Percentiles rank a stretch among this genome's conserved stretches.
phyloP scores from a whole-genome alignment of 2,329 filamentous ascomycete species.

The Pseudocercospora vitis region DNA sequence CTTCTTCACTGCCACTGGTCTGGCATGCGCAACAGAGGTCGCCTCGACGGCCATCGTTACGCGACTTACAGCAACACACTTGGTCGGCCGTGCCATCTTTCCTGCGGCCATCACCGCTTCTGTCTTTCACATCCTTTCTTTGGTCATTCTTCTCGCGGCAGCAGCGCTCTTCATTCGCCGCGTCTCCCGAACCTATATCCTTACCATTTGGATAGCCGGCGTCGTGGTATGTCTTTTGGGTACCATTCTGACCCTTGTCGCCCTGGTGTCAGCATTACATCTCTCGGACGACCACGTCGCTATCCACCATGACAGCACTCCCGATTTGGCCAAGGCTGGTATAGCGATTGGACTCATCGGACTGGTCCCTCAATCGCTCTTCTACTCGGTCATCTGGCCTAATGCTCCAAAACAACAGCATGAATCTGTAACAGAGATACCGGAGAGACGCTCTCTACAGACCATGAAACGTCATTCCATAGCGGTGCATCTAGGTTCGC shows the following conservation, averaged over 20 bases:
- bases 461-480: conserved; percentile 22
- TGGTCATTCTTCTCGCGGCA: conserved; percentile 22
- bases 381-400: conserved; percentile 31
- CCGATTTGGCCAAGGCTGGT: conserved; percentile 27
- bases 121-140: conserved; percentile 26
- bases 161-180: conserved; percentile 22
- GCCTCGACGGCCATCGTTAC: conserved; percentile 25
- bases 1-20: conserved; percentile 19
- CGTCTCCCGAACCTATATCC: conserved; percentile 13
- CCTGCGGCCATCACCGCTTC: conserved; percentile 25
- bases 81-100: conserved; percentile 14
- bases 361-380: conserved; percentile 28
- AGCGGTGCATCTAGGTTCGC: conserved; percentile 28
- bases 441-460: conserved; percentile 7
- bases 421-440: conserved; percentile 5
- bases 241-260: conserved; percentile 21
- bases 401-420: conserved; percentile 6
- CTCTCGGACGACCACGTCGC: background rate
- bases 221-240: conserved; percentile 16
- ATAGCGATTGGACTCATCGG: conserved; percentile 32
- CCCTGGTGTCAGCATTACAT: conserved; percentile 11
- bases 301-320: conserved; percentile 2
- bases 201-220: conserved; percentile 20
- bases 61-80: conserved; percentile 22
- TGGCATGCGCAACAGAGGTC: conserved; percentile 25